Conservation (phyloP, 2,329 filamentous ascomycete species). For the Tolypocladium pustulatum region DNA sequence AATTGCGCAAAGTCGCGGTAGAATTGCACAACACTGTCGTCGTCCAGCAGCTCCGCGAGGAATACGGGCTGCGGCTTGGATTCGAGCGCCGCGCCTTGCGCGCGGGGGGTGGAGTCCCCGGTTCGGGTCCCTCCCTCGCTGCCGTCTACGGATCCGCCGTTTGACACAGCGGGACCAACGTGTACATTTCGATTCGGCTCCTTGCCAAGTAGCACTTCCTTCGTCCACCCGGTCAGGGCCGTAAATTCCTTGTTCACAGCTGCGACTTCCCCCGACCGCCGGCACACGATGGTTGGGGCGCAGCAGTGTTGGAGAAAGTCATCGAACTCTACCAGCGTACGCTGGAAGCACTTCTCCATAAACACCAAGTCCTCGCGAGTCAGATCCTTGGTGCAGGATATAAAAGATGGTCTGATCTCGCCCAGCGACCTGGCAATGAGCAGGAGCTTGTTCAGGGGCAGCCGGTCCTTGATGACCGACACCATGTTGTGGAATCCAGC, state of each 20-base stretch:
- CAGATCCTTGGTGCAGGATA: slow-evolving; percentile 81
- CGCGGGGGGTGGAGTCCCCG: slow-evolving; percentile 40
- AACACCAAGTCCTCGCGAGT: slow-evolving; percentile 85
- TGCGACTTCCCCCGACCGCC: slow-evolving; percentile 88
- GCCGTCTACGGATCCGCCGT: slow-evolving; percentile 21
- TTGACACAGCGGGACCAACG: slow-evolving; percentile 33
- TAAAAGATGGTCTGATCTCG: slow-evolving; percentile 85
- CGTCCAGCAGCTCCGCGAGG: slow-evolving; percentile 83
- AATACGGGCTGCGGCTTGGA: slow-evolving; percentile 64
- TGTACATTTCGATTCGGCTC: slow-evolving; percentile 84
- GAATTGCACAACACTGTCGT: slow-evolving; percentile 86
- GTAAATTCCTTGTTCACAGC: slow-evolving; percentile 94
- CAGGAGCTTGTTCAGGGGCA: slow-evolving; percentile 65
- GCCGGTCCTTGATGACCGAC: slow-evolving; percentile 66
- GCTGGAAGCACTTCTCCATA: slow-evolving; percentile 95
- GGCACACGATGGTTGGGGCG: slow-evolving; percentile 83
- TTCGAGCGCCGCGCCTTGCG: slow-evolving; percentile 33
- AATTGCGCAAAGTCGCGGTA: slow-evolving; percentile 92
- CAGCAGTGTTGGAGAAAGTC: slow-evolving; percentile 83
- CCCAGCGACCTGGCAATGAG: slow-evolving; percentile 81
- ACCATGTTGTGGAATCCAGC: slow-evolving; percentile 83
- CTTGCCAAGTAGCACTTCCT: slow-evolving; percentile 78
- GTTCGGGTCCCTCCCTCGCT: slow-evolving; percentile 17
- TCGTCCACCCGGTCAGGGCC: slow-evolving; percentile 90
- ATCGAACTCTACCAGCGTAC: slow-evolving; percentile 85